Base-by-base conservation (phyloP, 352 stramenopile species). In the Phytophthora hibernalis region DNA sequence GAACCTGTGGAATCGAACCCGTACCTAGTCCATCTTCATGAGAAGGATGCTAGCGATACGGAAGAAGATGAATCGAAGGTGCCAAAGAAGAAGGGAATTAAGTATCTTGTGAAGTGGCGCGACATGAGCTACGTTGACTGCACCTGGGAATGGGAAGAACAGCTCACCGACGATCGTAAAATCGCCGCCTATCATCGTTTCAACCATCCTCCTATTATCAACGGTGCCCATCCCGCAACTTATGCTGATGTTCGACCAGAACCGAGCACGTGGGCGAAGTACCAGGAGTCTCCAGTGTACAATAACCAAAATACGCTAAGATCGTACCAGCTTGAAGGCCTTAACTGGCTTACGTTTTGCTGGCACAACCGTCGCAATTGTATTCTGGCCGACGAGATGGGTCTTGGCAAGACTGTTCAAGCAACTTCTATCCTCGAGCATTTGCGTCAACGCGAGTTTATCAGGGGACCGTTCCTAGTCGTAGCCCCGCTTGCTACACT, bases 341-440 rank as follows among this genome's bases (percentile, higher is more conserved):
- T 99, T 22, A 97, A 98, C 38, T 99, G 98, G 98, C 77, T 99
- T 48, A 85, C 98, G 9, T 99, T 98, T 75, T 98, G 98, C 63
- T 99, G 96, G 92, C 98, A 98, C 71, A 99, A 99, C 66, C 88
- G 91, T 8, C 93, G 97, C 18, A 98, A 96, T 63, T 99, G 90
- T 33, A 96, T 96, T 64, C 69, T 96, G 5, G 89, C 89, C 2
- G 89, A 96, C 71, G 89, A 96, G 68, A 96, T 96, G 89, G 89
- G 89, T 54, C 77, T 98, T 21, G 92, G 92, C 54, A 98, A 98
- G 65, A 98, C 92, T 9, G 85, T 97, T 28, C 92, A 98, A 68
- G 89, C 89, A 37, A 96, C 88, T 22, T 91, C 94, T 15, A 99
- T 99, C 72, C 67, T 99, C 6, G 90, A 99, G 70, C 90, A 98